phyloP scores from a whole-genome alignment of 371 early-diverging fungal species.

The Mortierella sp. region DNA sequence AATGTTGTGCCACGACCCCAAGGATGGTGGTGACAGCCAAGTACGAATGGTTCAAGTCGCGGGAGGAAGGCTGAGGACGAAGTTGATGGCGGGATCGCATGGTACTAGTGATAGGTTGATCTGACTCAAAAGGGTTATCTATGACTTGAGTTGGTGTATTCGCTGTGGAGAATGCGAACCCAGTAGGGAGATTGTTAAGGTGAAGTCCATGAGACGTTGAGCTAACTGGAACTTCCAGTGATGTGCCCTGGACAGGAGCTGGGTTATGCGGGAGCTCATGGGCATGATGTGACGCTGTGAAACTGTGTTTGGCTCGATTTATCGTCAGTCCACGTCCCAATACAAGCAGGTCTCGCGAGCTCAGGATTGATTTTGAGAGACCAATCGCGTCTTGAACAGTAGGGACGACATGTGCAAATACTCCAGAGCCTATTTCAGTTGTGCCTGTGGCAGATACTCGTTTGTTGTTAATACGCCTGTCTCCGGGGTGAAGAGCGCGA shows the following conservation, averaged over 20 bases:
- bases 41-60: constrained; percentile 37
- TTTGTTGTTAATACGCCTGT: constrained; percentile 21
- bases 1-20: constrained; percentile 33
- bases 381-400: constrained; percentile 50
- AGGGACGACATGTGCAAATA: constrained; percentile 27
- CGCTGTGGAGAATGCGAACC: constrained; percentile 1
- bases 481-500: constrained; percentile 9
- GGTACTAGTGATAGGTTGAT: not conserved
- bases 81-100: constrained; percentile 31
- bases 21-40: constrained; percentile 34
- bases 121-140: constrained; percentile 21
- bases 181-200: not conserved
- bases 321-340: constrained; percentile 43
- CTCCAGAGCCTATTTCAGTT: constrained; percentile 23
- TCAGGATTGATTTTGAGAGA: constrained; percentile 29
- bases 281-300: constrained; percentile 12
- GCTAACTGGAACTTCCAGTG: not conserved
- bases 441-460: constrained; percentile 6
- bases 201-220: constrained; percentile 6
- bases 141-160: constrained; percentile 18
- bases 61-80: constrained; percentile 44
- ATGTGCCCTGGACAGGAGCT: not conserved
- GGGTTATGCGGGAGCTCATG: not conserved
- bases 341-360: constrained; percentile 37
- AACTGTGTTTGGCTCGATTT: constrained; percentile 13